Base-by-base conservation (phyloP, 768 basidiomycete genomes). In the Pleurotus giganteus region DNA sequence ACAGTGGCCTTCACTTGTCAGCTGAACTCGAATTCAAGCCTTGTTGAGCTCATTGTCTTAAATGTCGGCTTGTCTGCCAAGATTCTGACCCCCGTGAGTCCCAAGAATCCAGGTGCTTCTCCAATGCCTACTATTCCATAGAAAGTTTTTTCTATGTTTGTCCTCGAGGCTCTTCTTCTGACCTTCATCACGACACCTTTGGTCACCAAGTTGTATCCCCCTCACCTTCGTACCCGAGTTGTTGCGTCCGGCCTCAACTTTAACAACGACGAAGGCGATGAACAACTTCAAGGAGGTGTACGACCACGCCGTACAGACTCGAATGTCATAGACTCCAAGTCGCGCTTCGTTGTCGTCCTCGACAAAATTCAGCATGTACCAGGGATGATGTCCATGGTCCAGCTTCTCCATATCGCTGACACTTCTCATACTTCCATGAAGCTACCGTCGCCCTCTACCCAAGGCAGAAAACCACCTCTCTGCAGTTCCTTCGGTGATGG, bases 61-160 rank as follows among this genome's bases (percentile, higher is more conserved):
- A 99, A 98, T 62, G 91, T 98, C 58, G 95, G 96, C 2, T 75
- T 96, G 2, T 74, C 79, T 2, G 93, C 91, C 2, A 83, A 84
- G 0, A 94, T 96, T 47, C 75, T 98, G 21, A 79, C 85, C 1
- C 77, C 63, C 55, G 81, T 80, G 57, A 45, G 68, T 55, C 13
- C 17, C 23, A 13, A n/a, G 12, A 28, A 11, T n/a, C n/a, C n/a
- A n/a, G n/a, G 4, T 21, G 47, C 21, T 9, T 43, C 11, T 4
- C n/a, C 15, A 8, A 9, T 47, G 19, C 21, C 2, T 5, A 1
- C 6, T 8, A 9, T 1, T 19, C n/a, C 39, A 41, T 7, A 75
- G 73, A 80, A 79, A 23, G 89, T 97, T 5, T 95, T 98, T 71
- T 90, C 92, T 0, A 98, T 97, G 93, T 95, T 98, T 63, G 93